Evolutionary conservation across 2,329 filamentous ascomycete genomes (phyloP), one percentile per base, ranked within the genome.

Genomic region (Neofusicoccum laricinum): DNA sequence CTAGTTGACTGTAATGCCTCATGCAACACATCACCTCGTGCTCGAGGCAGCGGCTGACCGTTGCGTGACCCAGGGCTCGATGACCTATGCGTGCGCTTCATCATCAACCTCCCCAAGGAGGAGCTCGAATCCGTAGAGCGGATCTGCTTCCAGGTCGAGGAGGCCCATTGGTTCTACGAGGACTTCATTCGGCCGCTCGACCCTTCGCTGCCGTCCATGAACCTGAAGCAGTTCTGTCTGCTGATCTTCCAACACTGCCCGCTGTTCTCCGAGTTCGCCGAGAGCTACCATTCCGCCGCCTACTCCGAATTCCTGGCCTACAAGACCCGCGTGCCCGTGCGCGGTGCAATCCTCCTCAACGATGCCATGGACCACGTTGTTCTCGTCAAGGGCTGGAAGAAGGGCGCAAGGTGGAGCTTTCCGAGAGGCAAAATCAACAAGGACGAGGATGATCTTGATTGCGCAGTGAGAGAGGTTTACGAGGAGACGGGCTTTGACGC

Each of bases 81-180:
- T 88, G 94, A 98, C 80, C 86, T 98, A 66, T 97, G 93, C 79
- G 94, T 96, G 77, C 92, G 96, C 76, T 99, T 99, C 80, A 94
- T 99, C 75, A 92, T 98, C 78, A 98, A 99, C 80, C 86, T 98
- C 67, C 95, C 96, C 50, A 85, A 91, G 68, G 92, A 95, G 78
- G 95, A 99, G 78, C 86, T 98, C 51, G 88, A 89, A 69, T 93
- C 91, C 2, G 91, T 97, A 65, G 92, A 93, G 75, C 90, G 95
- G 74, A 95, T 99, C 79, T 98, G 94, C 80, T 99, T 99, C 77
- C 93, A 98, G 80, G 91, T 99, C 71, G 95, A 99, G 79, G 96
- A 99, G 80, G 95, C 95, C 71, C 96, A 99, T 88, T 99, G 95
- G 95, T 99, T 96, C 80, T 99, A 99, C 86, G 95, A 99, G 83